Conservation (phyloP, 176 grass and related monocot genomes). For the Oryza longistaminata region DNA sequence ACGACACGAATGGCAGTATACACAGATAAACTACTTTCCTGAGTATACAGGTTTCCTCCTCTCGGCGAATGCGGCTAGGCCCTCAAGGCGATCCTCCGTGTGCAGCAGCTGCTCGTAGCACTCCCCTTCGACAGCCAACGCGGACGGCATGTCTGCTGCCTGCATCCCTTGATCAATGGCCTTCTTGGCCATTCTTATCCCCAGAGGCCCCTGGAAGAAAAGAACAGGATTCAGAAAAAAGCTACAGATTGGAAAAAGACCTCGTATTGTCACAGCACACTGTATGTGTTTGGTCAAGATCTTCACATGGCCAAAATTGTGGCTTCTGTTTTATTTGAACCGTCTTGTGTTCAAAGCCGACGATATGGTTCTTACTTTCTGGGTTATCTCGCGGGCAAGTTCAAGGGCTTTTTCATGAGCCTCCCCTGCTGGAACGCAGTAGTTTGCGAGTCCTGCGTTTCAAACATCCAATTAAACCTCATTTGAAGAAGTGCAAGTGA, state of each 20-base stretch:
- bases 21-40: slow-evolving; percentile 41
- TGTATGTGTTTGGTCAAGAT: neutral
- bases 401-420: slow-evolving; percentile 66
- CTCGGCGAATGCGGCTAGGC: slow-evolving; percentile 72
- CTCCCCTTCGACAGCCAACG: slow-evolving; percentile 59
- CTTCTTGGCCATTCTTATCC: slow-evolving; percentile 77
- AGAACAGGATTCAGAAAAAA: neutral
- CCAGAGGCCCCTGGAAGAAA: slow-evolving; percentile 64
- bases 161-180: slow-evolving; percentile 63
- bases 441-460: slow-evolving; percentile 58
- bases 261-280: neutral
- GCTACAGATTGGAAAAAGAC: neutral
- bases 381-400: slow-evolving; percentile 63
- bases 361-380: slow-evolving; percentile 51
- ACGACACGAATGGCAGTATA: neutral
- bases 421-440: slow-evolving; percentile 70
- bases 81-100: slow-evolving; percentile 79
- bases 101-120: slow-evolving; percentile 66
- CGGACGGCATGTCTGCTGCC: slow-evolving; percentile 35
- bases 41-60: slow-evolving; percentile 67
- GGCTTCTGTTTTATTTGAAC: neutral
- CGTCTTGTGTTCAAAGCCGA: neutral
- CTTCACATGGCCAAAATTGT: neutral
- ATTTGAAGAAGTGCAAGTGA: neutral
- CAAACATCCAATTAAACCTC: neutral